phyloP scores from a whole-genome alignment of 129 eudicot species.

The Chrysanthemum seticuspe region DNA sequence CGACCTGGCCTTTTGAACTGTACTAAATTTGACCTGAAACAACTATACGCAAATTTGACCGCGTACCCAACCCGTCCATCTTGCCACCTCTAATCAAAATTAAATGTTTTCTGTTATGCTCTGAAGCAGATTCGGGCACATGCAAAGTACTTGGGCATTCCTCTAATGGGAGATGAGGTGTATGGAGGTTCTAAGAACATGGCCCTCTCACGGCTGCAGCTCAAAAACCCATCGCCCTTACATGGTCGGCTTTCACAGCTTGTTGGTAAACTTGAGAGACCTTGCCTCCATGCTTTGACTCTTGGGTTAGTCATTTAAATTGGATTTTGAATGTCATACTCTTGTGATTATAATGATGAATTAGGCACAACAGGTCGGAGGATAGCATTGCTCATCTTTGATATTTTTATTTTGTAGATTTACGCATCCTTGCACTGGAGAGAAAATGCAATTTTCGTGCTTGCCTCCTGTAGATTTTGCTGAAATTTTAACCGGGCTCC shows the following conservation, averaged over 20 bases:
- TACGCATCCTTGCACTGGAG: slow-evolving; percentile 74
- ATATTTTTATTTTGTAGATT: slow-evolving; percentile 41
- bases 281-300: slow-evolving; percentile 85
- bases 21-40: too few relatives aligned
- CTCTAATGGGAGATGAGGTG: slow-evolving; percentile 88
- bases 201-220: slow-evolving; percentile 72
- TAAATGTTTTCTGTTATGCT: background rate
- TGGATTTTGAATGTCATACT: too few relatives aligned
- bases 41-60: background rate
- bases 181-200: slow-evolving; percentile 89
- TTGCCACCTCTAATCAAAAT: background rate
- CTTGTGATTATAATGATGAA: too few relatives aligned
- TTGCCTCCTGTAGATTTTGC: slow-evolving; percentile 90
- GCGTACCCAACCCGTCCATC: background rate
- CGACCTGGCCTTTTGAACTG: background rate
- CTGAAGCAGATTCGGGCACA: slow-evolving; percentile 78
- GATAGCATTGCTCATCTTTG: background rate
- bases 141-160: slow-evolving; percentile 85
- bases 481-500: slow-evolving; percentile 61
- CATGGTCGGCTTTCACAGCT: slow-evolving; percentile 57
- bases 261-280: slow-evolving; percentile 62
- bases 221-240: slow-evolving; percentile 42
- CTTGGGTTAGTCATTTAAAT: slow-evolving; percentile 58
- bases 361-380: too few relatives aligned
- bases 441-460: slow-evolving; percentile 68